Percentiles rank a stretch among this genome's conserved stretches.
Conservation (phyloP, 2,329 filamentous ascomycete species). For the Fusarium neocosmosporiellum region DNA sequence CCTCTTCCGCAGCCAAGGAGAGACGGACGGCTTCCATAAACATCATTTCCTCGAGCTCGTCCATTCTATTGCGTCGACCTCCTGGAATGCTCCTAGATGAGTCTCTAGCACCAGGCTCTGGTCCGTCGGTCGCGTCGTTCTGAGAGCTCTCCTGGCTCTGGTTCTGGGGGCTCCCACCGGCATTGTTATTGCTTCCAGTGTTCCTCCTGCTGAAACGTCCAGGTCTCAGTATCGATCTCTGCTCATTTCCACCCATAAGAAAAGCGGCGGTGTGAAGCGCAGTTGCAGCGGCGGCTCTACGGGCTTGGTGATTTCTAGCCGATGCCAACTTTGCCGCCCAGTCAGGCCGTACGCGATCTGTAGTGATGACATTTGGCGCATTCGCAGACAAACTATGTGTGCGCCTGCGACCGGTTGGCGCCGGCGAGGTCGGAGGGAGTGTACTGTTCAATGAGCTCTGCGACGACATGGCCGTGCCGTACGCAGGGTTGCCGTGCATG, state of each 20-base stretch:
- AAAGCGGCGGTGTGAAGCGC: slow-evolving; percentile 96
- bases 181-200: slow-evolving; percentile 53
- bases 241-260: slow-evolving; percentile 76
- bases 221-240: slow-evolving; percentile 58
- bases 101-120: slow-evolving; percentile 39
- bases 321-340: slow-evolving; percentile 91
- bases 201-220: slow-evolving; percentile 69
- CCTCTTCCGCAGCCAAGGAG: slow-evolving; percentile 92
- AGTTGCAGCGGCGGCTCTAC: slow-evolving; percentile 91
- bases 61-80: slow-evolving; percentile 67
- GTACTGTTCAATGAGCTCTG: slow-evolving; percentile 80
- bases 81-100: slow-evolving; percentile 37
- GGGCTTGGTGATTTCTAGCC: slow-evolving; percentile 84
- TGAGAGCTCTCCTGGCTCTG: slow-evolving; percentile 20
- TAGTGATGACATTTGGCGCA: slow-evolving; percentile 88
- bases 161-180: slow-evolving; percentile 45
- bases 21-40: slow-evolving; percentile 95
- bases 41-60: slow-evolving; percentile 98
- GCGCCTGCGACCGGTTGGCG: slow-evolving; percentile 56
- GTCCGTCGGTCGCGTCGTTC: slow-evolving; percentile 31
- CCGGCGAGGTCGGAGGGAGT: slow-evolving; percentile 55
- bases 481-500: slow-evolving; percentile 52
- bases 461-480: slow-evolving; percentile 82
- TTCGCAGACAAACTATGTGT: slow-evolving; percentile 79
- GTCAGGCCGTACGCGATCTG: slow-evolving; percentile 90